A percentile compares a stretch with the other conserved stretches of the same genome.
Conservation (phyloP, 2,329 filamentous ascomycete genomes). For the Fusarium sp. region DNA sequence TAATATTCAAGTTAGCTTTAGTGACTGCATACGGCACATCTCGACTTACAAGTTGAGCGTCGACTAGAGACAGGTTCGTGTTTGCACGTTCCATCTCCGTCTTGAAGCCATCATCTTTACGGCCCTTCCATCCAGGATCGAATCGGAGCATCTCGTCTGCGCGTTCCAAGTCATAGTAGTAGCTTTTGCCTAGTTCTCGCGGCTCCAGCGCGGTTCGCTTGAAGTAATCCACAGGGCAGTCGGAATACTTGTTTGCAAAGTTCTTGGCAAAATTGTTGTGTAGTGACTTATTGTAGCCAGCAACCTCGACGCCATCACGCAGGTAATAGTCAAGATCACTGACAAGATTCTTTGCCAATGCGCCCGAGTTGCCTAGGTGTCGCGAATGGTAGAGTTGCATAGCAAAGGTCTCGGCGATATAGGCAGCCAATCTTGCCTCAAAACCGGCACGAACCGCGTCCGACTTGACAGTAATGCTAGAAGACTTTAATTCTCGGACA, state of each 20-base stretch:
- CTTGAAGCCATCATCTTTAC: constrained; percentile 76
- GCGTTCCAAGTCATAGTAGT: constrained; percentile 84
- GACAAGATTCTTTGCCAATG: constrained; percentile 76
- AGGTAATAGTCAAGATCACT: constrained; percentile 82
- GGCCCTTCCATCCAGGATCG: constrained; percentile 81
- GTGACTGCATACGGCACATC: constrained; percentile 41
- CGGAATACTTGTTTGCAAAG: constrained; percentile 80
- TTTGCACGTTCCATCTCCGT: constrained; percentile 89
- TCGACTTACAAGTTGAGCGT: constrained; percentile 82
- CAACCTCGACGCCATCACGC: constrained; percentile 80
- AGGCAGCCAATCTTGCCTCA: constrained; percentile 78
- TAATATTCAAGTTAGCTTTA: constrained; percentile 50
- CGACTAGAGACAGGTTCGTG: constrained; percentile 88
- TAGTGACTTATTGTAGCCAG: constrained; percentile 86
- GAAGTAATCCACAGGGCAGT: constrained; percentile 79
- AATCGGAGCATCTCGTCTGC: constrained; percentile 81
- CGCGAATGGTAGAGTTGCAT: constrained; percentile 90
- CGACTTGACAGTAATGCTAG: constrained; percentile 63
- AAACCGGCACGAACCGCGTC: constrained; percentile 68
- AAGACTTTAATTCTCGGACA: constrained; percentile 67
- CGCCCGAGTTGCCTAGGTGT: constrained; percentile 74
- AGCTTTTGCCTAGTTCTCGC: constrained; percentile 76
- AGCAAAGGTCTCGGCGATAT: constrained; percentile 86
- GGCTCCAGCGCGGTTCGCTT: constrained; percentile 77
- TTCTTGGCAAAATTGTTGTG: constrained; percentile 89